Evolutionary conservation across 768 basidiomycete genomes (phyloP).

Genomic region (Termitomyces heimii): DNA sequence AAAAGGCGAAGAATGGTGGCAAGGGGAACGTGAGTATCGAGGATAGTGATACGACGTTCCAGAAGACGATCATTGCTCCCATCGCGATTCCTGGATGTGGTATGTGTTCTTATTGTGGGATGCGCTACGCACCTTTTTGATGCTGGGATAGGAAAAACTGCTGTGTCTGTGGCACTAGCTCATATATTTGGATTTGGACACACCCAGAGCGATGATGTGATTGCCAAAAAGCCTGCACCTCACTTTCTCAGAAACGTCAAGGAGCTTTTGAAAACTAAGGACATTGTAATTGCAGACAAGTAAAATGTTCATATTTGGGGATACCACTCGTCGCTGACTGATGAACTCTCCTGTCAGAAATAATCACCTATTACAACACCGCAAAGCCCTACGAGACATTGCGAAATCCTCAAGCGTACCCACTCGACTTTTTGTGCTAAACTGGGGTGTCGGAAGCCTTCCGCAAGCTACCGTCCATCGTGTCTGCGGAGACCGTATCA

Average conservation of each 20-base stretch:
- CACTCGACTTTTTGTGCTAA: constrained; percentile 73
- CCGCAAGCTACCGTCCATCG: constrained; percentile 62
- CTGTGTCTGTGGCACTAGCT: constrained; percentile 71
- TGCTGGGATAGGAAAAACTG: constrained; percentile 70
- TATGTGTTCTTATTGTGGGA: constrained; percentile 31
- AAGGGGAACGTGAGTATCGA: constrained; percentile 25
- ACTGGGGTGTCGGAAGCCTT: constrained; percentile 59
- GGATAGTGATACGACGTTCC: constrained; percentile 26
- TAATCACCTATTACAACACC: constrained; percentile 83
- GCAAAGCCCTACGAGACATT: constrained; percentile 59
- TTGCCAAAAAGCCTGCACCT: constrained; percentile 65
- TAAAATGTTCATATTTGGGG: constrained; percentile 32
- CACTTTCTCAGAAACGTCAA: constrained; percentile 70
- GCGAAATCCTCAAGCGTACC: constrained; percentile 37
- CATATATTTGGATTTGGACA: constrained; percentile 85
- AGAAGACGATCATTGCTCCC: constrained; percentile 83
- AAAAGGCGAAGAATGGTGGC: constrained; percentile 23
- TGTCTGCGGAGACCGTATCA: constrained; percentile 72
- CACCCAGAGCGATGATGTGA: constrained; percentile 90
- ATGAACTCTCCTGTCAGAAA: constrained; percentile 49
- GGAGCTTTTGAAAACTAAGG: constrained; percentile 48
- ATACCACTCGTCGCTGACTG: background rate
- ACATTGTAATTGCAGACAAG: constrained; percentile 94
- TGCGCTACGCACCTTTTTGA: constrained; percentile 10
- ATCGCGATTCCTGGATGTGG: constrained; percentile 92